Base-by-base conservation (phyloP, 805 yeast genomes). In the Sugiyamaella mastotermitis region DNA sequence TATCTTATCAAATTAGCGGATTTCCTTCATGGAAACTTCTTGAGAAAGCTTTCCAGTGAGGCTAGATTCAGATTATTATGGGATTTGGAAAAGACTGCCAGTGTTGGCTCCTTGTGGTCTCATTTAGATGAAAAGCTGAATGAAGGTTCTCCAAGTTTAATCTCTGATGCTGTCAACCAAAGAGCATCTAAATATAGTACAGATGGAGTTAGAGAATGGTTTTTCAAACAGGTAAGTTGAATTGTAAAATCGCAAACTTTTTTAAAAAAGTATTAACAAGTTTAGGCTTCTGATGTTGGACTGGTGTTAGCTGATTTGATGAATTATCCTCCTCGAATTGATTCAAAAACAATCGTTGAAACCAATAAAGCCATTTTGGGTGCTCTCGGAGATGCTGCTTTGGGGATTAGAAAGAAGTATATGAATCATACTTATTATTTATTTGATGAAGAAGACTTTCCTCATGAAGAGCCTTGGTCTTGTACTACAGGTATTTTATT, bases 1-100 rank as follows among this genome's bases (percentile, higher is more conserved):
- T 65, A 70, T 35, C 61, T 68, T 34, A 58, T 61, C 37, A 65
- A 62, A 37, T 62, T 83, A 13, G 62, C 76, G 8, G 51, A 51
- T 2, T 80, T 66, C 44, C 57, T 69, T 10, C 56, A 65, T 25
- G 37, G 57, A 3, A 78, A 79, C 52, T 76, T 77, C 42, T 50
- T 60, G 17, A 47, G 55, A 7, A 29, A 31, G 8, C 50, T 72
- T 3, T 57, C 65, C 15, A 52, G 59, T 5, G 53, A 51, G 1
- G 53, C 70, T 11, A 65, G 73, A 31, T 60, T 74, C 13, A 42
- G 54, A 9, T 46, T 71, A 17, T 48, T 71, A 25, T 54, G 62
- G 42, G 58, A 58, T 19, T 55, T 64, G 27, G 76, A 73, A 43
- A 66, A 68, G 41, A 49, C 71, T 41, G 57, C 66, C 23, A 74